Conservation (phyloP, 805 yeast genomes). For the Wickerhamiella alocasiicola region DNA sequence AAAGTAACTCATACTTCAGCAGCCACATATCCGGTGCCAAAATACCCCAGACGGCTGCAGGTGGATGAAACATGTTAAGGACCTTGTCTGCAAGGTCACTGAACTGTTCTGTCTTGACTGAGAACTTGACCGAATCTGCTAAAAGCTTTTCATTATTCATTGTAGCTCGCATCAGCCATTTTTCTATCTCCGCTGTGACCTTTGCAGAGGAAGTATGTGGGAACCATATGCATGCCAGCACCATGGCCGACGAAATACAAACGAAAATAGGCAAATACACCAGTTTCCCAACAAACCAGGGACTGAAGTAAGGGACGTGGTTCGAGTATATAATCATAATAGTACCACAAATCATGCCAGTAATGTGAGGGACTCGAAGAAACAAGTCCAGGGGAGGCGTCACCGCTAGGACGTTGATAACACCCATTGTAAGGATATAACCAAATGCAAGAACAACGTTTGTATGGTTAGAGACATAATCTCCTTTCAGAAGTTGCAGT, state of each 20-base stretch:
- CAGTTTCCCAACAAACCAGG: conserved; percentile 18
- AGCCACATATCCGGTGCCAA: conserved; percentile 18
- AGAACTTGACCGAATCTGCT: conserved; percentile 2
- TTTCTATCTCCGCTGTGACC: conserved; percentile 14
- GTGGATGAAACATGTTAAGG: conserved; percentile 10
- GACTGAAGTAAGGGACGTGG: conserved; percentile 22
- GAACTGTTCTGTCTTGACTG: conserved; percentile 14
- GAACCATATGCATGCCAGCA: conserved; percentile 19
- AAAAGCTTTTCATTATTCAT: conserved; percentile 1
- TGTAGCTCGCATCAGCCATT: conserved; percentile 15
- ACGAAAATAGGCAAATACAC: conserved; percentile 22
- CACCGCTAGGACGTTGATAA: conserved; percentile 16
- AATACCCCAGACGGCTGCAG: conserved; percentile 14
- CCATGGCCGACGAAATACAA: conserved; percentile 19
- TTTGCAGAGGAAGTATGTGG: conserved; percentile 23
- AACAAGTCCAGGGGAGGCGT: conserved; percentile 10
- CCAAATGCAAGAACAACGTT: conserved; percentile 22
- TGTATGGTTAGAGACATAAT: conserved; percentile 16
- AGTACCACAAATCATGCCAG: conserved; percentile 19
- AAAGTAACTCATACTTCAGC: conserved; percentile 18
- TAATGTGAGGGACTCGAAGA: conserved; percentile 20
- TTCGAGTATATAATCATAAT: conserved; percentile 18
- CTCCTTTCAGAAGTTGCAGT: conserved; percentile 18
- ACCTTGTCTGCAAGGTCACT: conserved; percentile 12
- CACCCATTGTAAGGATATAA: conserved; percentile 16